phyloP scores from a whole-genome alignment of 129 eudicot species.

The carrot (Daucus carota) region DNA sequence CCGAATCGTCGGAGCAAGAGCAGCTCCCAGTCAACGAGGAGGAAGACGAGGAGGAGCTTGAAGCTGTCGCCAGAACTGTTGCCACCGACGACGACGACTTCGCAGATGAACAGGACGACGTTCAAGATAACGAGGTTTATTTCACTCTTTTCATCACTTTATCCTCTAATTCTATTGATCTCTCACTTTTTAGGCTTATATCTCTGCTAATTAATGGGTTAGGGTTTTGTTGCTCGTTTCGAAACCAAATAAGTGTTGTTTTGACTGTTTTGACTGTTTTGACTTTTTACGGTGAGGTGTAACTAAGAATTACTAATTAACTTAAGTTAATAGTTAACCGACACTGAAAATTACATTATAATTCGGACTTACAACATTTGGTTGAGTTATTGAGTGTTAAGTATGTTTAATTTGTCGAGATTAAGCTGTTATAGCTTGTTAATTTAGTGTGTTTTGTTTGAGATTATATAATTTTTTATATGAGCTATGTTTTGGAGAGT shows the following conservation, averaged over 20 bases:
- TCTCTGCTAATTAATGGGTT: background rate
- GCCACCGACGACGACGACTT: constrained; percentile 55
- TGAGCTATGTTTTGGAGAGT: background rate
- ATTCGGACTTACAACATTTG: background rate
- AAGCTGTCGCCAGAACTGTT: constrained; percentile 76
- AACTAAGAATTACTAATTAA: too few relatives aligned
- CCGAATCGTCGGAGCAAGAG: constrained; percentile 47
- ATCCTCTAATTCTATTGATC: background rate
- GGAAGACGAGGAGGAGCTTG: constrained; percentile 90
- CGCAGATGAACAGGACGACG: constrained; percentile 43
- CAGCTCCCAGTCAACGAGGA: constrained; percentile 37
- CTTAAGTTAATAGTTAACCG: background rate
- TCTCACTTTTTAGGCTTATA: background rate
- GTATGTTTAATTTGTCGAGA: background rate
- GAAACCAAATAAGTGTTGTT: too few relatives aligned
- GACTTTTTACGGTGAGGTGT: background rate
- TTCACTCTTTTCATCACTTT: background rate
- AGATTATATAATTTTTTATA: background rate
- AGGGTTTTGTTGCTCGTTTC: too few relatives aligned
- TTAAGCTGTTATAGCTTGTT: background rate
- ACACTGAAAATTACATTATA: background rate
- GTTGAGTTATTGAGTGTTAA: background rate
- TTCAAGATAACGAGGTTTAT: constrained; percentile 46
- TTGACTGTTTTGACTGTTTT: too few relatives aligned
- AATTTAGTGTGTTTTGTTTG: background rate